Base-by-base conservation (phyloP, 108 stramenopile species). In the Pseudonitzschia delicatissima region DNA sequence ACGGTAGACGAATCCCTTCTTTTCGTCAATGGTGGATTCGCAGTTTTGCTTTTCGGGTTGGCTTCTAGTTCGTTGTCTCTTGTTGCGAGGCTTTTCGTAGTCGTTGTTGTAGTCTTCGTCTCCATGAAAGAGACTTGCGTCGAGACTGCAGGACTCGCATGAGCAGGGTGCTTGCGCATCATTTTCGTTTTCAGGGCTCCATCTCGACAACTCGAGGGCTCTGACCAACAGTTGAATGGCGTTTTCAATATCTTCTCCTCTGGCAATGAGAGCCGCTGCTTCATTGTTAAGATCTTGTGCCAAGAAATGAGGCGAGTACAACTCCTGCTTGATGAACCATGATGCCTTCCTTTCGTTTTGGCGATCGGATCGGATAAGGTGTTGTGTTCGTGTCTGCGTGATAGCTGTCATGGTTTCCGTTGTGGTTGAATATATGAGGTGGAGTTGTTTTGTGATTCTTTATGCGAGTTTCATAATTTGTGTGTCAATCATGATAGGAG, bases 201-300 rank as follows among this genome's bases (percentile, higher is more conserved):
- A 4, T 13, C 45, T 40, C 13, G 40, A 18, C 17, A 68, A 12
- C 26, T 28, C 29, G 6, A 66, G 21, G 13, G 66, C 66, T 34
- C 36, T 52, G 49, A 36, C 42, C 11, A 59, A 35, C 17, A n/a
- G 26, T 6, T 6, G 13, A 33, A 59, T 59, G 1, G 57, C 67
- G 2, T 28, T n/a, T 18, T 45, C 57, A 33, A 35, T 47, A 25
- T 68, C 20, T 8, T 44, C 57, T 33, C 31, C 7, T 31, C 47
- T n/a, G n/a, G n/a, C 8, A 9, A 26, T 23, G 5, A 15, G 26
- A 42, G 11, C 11, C 7, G 67, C 67, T 33, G 35, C 67, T 59
- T 18, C 11, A 18, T 72, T 63, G 62, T 72, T 72, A 15, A 72
- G 71, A 23, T 40, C 42, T 44, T 72, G 50, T 9, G 62, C 62